Conservation (phyloP, 306 rosid genomes). For the Gleditsia sinensis region DNA sequence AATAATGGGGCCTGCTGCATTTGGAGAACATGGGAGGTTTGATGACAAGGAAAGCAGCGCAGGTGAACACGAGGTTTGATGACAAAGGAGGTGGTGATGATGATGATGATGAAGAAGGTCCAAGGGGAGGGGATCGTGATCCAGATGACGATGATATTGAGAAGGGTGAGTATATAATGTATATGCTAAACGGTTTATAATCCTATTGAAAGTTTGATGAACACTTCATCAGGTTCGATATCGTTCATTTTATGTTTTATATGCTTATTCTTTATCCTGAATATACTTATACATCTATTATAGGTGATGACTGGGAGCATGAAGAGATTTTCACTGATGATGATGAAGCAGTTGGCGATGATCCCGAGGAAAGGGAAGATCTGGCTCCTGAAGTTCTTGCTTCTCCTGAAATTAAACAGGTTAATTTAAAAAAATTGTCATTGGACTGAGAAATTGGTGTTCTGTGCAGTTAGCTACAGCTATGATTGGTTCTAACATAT, state of each 20-base stretch:
- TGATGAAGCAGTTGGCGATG: constrained; percentile 94
- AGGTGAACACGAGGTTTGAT: too few species aligned
- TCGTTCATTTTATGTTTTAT: background rate
- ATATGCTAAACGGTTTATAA: too few species aligned
- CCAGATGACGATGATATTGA: constrained; percentile 79
- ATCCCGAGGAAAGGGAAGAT: constrained; percentile 95
- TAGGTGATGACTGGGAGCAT: constrained; percentile 99
- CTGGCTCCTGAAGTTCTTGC: constrained; percentile 96
- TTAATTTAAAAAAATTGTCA: constrained; percentile 35
- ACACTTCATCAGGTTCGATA: background rate
- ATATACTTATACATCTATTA: constrained; percentile 20
- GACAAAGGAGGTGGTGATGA: too few species aligned
- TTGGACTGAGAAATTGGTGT: too few species aligned
- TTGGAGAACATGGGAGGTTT: constrained; percentile 74
- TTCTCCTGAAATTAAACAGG: constrained; percentile 98
- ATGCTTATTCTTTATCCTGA: too few species aligned
- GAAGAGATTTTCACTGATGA: constrained; percentile 98
- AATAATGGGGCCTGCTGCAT: constrained; percentile 79
- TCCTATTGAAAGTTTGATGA: constrained; percentile 22
- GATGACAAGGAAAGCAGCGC: constrained; percentile 72
- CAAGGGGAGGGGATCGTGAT: constrained; percentile 74
- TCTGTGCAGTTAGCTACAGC: constrained; percentile 22
- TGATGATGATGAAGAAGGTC: constrained; percentile 86
- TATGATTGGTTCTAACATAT: too few species aligned
- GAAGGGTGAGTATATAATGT: constrained; percentile 88